Percentiles rank a stretch among this genome's conserved stretches.
Evolutionary conservation across 768 basidiomycete species (phyloP).

Genomic region (Leccinellum luteum): DNA sequence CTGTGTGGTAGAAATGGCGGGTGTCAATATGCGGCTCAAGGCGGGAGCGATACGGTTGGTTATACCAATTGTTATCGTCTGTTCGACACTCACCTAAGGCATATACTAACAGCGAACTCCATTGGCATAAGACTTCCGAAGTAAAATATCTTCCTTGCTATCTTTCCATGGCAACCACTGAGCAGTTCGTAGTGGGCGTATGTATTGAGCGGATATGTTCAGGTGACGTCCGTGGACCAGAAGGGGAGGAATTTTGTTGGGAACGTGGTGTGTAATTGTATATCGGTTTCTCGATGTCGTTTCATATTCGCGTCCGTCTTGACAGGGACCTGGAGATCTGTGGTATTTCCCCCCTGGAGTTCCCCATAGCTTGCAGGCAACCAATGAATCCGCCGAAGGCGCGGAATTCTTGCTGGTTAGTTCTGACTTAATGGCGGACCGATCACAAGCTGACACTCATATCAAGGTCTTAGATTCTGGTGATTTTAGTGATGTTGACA

Average conservation of each 20-base stretch:
- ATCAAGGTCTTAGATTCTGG: conserved; percentile 32
- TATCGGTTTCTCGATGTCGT: neutral
- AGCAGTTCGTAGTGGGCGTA: conserved; percentile 43
- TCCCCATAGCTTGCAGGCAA: conserved; percentile 54
- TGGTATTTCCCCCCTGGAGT: conserved; percentile 57
- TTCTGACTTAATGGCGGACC: neutral
- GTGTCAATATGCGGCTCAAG: conserved; percentile 39
- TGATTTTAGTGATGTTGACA: conserved; percentile 50
- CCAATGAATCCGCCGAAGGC: conserved; percentile 38
- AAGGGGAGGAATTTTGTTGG: conserved; percentile 47
- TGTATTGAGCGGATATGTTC: conserved; percentile 42
- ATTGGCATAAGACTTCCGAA: conserved; percentile 41
- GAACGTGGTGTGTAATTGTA: conserved; percentile 38
- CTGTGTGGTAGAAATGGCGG: conserved; percentile 8
- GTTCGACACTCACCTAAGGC: neutral
- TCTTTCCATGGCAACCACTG: neutral
- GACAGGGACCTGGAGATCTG: conserved; percentile 39
- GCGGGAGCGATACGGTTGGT: conserved; percentile 37
- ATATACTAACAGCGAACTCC: conserved; percentile 33
- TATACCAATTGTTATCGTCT: no score
- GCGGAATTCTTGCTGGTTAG: conserved; percentile 48
- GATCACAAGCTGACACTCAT: neutral
- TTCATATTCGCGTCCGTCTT: conserved; percentile 16
- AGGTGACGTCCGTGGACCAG: conserved; percentile 45
- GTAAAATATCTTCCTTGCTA: neutral